Evolutionary conservation across 163 green algal genomes (phyloP), one percentile per base, ranked within the genome.

Genomic region (Prototheca cutis): DNA sequence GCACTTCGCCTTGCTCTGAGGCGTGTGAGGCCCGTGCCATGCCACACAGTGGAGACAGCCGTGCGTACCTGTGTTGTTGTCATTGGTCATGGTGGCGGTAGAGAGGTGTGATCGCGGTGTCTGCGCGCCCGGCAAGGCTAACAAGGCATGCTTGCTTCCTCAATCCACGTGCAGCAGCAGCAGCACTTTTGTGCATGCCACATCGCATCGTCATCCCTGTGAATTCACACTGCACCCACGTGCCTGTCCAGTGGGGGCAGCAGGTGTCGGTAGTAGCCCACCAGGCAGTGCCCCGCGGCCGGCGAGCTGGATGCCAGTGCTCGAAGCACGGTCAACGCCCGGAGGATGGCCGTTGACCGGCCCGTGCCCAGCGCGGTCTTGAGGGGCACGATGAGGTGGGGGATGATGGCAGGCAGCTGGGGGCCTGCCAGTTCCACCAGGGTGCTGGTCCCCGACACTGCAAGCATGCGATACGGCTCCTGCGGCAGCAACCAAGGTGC

Each of bases 381-480:
- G 6, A 67, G 61, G 7, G 53, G 53, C 23, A 70, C 28, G 7
- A 70, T 53, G n/a, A 70, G 63, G 36, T 65, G 63, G 17, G 63
- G 63, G n/a, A 70, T 49, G 28, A 55, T 45, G 6, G 39, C 42
- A 36, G 62, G 48, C 55, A 70, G 32, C 13, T 34, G 33, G 3
- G 39, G 29, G 13, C 25, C 29, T 8, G 25, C 30, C 5, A 7
- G 6, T 8, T 15, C 2, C 4, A 70, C 21, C n/a, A 70, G 63
- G 45, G 62, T 56, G 32, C 53, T 10, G 6, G 24, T 31, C n/a
- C 63, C 63, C 18, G 3, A 24, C 10, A 34, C 45, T 4, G 55
- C 55, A 55, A 70, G 55, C 55, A 65, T 61, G 34, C 39, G 48
- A 56, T 57, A 70, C 3, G 63, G 63, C 39, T 70, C 63, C 63